A percentile compares a stretch with the other conserved stretches of the same genome.
Conservation (phyloP, 345 rosid genomes). For the Aegle marmelos region DNA sequence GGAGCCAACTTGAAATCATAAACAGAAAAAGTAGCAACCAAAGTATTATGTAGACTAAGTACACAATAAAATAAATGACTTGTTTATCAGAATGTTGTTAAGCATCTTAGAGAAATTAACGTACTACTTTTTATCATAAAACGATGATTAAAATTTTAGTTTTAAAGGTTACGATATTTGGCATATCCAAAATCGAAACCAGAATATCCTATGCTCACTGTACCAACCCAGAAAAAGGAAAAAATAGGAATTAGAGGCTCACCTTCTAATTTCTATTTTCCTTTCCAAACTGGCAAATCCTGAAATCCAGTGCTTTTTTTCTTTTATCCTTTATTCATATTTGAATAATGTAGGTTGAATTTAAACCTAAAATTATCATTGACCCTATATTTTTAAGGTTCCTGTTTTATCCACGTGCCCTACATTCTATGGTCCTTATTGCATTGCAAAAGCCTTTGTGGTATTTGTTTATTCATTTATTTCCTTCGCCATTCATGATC, state of each 20-base stretch:
- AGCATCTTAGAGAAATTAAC: background rate
- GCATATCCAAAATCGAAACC: background rate
- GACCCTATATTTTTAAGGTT: background rate
- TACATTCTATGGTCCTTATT: no score
- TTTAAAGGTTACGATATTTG: no score
- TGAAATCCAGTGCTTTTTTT: background rate
- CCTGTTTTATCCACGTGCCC: background rate
- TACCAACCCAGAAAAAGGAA: no score
- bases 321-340: background rate
- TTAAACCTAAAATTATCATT: background rate
- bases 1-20: constrained; percentile 12
- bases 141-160: no score
- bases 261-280: background rate
- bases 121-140: background rate
- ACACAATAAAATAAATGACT: no score
- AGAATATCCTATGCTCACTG: background rate
- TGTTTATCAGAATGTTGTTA: background rate
- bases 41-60: no score
- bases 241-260: background rate
- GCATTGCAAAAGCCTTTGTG: no score
- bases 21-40: background rate
- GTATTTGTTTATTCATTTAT: no score
- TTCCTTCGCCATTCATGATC: no score
- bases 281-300: background rate
- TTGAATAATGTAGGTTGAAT: background rate